Percentiles rank a stretch among this genome's conserved stretches.
These are phyloP conservation scores for Huntiella moniliformis DNA, from an alignment of 2,329 filamentous ascomycete species.

Conservation along the genomic window DNA sequence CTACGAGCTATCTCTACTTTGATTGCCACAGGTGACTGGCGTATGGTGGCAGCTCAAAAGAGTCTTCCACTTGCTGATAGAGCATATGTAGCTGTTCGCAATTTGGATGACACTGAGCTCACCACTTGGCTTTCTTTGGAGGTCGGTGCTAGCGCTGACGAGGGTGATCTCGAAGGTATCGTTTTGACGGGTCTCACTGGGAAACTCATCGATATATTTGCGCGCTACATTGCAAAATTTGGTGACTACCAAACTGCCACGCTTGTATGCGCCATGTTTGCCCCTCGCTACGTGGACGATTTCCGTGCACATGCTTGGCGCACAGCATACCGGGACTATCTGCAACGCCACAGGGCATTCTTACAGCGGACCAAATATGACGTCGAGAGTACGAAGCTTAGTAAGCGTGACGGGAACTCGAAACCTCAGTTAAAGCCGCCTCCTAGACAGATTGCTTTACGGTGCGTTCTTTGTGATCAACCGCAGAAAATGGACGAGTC, in stretches of 20 bases:
- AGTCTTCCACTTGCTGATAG: slow-evolving; percentile 60
- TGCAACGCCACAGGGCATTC: slow-evolving; percentile 55
- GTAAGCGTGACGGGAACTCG: slow-evolving; percentile 37
- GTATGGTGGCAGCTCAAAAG: slow-evolving; percentile 50
- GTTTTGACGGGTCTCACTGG: slow-evolving; percentile 62
- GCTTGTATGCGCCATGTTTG: slow-evolving; percentile 53
- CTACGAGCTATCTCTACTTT: slow-evolving; percentile 62
- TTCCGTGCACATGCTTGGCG: slow-evolving; percentile 58
- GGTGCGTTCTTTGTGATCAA: slow-evolving; percentile 59
- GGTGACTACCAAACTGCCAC: slow-evolving; percentile 64
- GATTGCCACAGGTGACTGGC: slow-evolving; percentile 61
- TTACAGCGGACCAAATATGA: slow-evolving; percentile 61
- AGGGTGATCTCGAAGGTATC: slow-evolving; percentile 50
- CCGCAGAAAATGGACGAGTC: slow-evolving; percentile 23
- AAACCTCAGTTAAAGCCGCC: slow-evolving; percentile 43
- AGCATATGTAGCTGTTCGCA: slow-evolving; percentile 51
- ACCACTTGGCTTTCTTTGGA: slow-evolving; percentile 50
- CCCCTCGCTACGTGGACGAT: slow-evolving; percentile 60
- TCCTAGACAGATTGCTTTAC: slow-evolving; percentile 51
- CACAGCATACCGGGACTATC: slow-evolving; percentile 48
- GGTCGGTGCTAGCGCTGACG: slow-evolving; percentile 34
- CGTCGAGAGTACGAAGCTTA: slow-evolving; percentile 53
- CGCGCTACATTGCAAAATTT: slow-evolving; percentile 56
- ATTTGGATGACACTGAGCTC: slow-evolving; percentile 42
- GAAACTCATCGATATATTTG: slow-evolving; percentile 53